Evolutionary conservation across 2,329 filamentous ascomycete genomes (phyloP), one percentile per base, ranked within the genome.

Genomic region (Trichoderma guizhouense): DNA sequence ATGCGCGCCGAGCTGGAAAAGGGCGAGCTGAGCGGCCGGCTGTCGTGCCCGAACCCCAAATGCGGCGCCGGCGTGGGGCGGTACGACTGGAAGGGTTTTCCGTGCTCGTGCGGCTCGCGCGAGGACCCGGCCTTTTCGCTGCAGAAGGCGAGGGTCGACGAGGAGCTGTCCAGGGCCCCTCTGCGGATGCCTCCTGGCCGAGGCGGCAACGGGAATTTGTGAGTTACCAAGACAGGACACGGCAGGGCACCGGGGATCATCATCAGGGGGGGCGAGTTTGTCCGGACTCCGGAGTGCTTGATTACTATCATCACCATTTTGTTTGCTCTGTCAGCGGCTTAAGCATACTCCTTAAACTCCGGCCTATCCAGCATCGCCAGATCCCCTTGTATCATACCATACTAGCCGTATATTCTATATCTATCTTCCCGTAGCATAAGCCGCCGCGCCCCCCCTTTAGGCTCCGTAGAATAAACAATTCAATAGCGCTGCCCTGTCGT

Each of bases 51-150:
- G 11, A 92, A 91, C 76, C 72, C 80, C 9, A 92, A 91, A 78
- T 99, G 96, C 81, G 89, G 88, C 61, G 90, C 93, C 53, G 94
- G 93, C 67, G 89, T 98, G 62, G 96, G 96, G 51, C 93, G 96
- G 77, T 99, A 98, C 79, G 93, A 95, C 67, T 99, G 96, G 96
- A 94, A 97, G 80, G 96, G 96, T 15, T 92, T 98, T 86, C 91
- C 90, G 80, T 99, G 96, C 83, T 96, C 90, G 79, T 99, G 96
- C 81, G 90, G 92, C 47, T 90, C 91, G 74, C 98, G 96, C 95
- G 87, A 98, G 26, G 93, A 94, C 65, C 95, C 96, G 9, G 95
- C 92, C 1, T 96, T 99, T 79, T 95, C 92, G 73, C 85, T 98
- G 73, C 91, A 94, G 69, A 93, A 91, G 81, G 91, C 92, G 68